These are phyloP conservation scores for Botryotinia convoluta DNA, from an alignment of 2,329 filamentous ascomycete genomes.

Conservation along the genomic window DNA sequence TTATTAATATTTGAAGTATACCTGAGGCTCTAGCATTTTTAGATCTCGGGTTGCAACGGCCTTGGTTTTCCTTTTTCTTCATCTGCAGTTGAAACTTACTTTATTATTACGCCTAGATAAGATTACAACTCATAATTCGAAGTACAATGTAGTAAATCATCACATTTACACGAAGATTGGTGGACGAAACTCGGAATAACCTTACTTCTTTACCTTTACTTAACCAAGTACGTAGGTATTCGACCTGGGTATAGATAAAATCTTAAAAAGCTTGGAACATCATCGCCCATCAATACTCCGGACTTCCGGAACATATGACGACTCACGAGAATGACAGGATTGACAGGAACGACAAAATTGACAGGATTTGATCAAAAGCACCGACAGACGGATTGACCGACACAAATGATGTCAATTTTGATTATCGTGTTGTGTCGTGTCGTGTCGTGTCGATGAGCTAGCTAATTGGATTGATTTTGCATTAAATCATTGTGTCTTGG, in stretches of 20 bases:
- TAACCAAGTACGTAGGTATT: not conserved
- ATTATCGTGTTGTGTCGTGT: not conserved
- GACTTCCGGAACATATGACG: not conserved
- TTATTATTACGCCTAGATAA: not conserved
- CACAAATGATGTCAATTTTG: constrained; percentile 1
- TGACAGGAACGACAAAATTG: not conserved
- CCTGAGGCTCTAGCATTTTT: not conserved
- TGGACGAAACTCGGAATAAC: not conserved
- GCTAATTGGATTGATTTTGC: not conserved
- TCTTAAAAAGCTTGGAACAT: not conserved
- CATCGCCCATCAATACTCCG: not conserved
- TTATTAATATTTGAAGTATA: fast-evolving
- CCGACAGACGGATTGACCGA: not conserved
- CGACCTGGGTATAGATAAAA: not conserved
- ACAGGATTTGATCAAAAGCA: not conserved
- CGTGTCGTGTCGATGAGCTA: not conserved
- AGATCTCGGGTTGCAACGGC: not conserved
- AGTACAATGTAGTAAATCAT: not conserved
- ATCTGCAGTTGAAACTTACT: not conserved
- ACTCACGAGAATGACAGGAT: not conserved
- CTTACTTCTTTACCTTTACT: not conserved
- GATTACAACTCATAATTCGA: not conserved
- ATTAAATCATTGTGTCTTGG: not conserved
- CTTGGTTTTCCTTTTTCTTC: not conserved
- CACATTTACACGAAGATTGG: not conserved